Percentiles rank a stretch among this genome's conserved stretches.
These are phyloP conservation scores for Skeletonema costatum DNA, from an alignment of 108 stramenopile species.

Conservation along the genomic window DNA sequence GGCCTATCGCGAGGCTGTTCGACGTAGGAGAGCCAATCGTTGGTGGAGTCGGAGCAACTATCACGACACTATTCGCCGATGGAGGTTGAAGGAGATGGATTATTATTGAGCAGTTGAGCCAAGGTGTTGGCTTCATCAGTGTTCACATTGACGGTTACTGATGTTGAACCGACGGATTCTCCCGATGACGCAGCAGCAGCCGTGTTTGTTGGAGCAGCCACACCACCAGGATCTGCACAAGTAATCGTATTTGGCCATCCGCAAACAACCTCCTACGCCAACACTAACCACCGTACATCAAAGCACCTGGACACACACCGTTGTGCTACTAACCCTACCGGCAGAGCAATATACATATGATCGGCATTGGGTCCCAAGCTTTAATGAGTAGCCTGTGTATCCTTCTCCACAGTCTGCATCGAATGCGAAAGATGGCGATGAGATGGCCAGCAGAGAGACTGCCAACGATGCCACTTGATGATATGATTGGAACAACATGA, in stretches of 20 bases:
- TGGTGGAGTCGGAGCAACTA: background rate
- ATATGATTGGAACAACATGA: background rate
- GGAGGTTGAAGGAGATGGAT: background rate
- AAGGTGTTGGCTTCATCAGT: background rate
- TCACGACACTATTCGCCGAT: background rate
- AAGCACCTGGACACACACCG: conserved; percentile 14
- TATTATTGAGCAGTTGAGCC: background rate
- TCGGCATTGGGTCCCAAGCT: background rate
- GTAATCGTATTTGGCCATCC: background rate
- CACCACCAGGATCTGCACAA: conserved; percentile 9
- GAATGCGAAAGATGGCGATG: background rate
- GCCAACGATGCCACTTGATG: background rate
- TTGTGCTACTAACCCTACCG: background rate
- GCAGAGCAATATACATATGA: conserved; percentile 31
- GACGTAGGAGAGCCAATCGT: background rate
- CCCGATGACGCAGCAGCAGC: background rate
- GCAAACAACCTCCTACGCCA: conserved; percentile 28
- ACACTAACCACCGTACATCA: conserved; percentile 29
- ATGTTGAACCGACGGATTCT: background rate
- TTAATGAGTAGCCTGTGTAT: conserved; percentile 29
- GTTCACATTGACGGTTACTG: background rate
- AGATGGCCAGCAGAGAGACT: background rate
- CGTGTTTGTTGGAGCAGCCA: background rate
- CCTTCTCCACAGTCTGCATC: conserved; percentile 12
- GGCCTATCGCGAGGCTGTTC: background rate